Conservation (phyloP, 371 early-diverging fungal species). For the Phascolomyces articulosus region DNA sequence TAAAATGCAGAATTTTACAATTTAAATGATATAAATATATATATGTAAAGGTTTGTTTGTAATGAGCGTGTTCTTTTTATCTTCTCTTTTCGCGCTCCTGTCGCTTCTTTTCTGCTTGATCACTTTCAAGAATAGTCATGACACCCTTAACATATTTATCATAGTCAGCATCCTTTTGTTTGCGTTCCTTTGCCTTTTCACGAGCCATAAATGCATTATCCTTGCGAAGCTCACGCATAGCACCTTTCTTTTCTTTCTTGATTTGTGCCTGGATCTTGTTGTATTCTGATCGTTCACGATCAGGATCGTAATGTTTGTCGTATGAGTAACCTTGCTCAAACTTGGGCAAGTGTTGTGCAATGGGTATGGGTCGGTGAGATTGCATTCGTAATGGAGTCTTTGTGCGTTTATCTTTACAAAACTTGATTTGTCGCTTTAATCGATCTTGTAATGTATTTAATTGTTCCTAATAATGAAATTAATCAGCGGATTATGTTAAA, state of each 20-base stretch:
- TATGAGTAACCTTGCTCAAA: slow-evolving; percentile 84
- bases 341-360: slow-evolving; percentile 87
- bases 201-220: slow-evolving; percentile 89
- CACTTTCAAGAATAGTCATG: slow-evolving; percentile 76
- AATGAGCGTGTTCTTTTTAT: not conserved
- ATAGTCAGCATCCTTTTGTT: slow-evolving; percentile 83
- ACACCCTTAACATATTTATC: slow-evolving; percentile 87
- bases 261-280: slow-evolving; percentile 77
- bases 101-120: slow-evolving; percentile 80
- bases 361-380: slow-evolving; percentile 85
- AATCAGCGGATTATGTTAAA: too few relatives aligned
- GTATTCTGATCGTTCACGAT: slow-evolving; percentile 74
- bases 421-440: slow-evolving; percentile 56
- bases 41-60: too few relatives aligned
- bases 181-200: slow-evolving; percentile 67
- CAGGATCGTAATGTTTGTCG: slow-evolving; percentile 84
- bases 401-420: slow-evolving; percentile 58
- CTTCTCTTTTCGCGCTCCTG: slow-evolving; percentile 62
- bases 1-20: too few relatives aligned
- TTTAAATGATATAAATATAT: too few relatives aligned
- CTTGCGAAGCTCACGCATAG: slow-evolving; percentile 91
- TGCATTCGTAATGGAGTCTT: slow-evolving; percentile 82
- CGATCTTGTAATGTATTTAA: slow-evolving; percentile 38
- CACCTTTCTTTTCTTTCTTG: slow-evolving; percentile 92
- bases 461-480: slow-evolving; percentile 18